phyloP scores from a whole-genome alignment of 371 early-diverging fungal species.

The Mortierella polycephala region DNA sequence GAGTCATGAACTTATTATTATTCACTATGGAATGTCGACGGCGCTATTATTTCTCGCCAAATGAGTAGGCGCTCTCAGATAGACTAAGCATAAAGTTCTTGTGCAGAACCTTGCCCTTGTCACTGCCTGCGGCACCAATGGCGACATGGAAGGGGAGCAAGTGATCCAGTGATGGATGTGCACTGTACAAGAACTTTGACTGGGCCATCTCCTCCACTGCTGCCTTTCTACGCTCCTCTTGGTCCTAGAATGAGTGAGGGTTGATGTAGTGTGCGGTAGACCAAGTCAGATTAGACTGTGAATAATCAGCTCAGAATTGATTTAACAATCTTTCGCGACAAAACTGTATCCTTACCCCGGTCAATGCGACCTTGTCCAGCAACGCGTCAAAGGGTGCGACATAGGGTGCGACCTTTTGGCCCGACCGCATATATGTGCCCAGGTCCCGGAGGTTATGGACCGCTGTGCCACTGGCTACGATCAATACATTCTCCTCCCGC shows the following conservation, averaged over 20 bases:
- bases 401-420: slow-evolving; percentile 52
- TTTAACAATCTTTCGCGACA: not conserved
- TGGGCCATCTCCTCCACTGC: slow-evolving; percentile 46
- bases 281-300: no score
- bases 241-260: not conserved
- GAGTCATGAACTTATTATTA: not conserved
- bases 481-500: slow-evolving; percentile 62
- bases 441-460: slow-evolving; percentile 67
- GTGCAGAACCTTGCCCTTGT: slow-evolving; percentile 39
- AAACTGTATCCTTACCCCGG: slow-evolving; percentile 18
- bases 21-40: not conserved
- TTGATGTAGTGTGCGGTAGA: no score
- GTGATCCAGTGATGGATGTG: slow-evolving; percentile 60
- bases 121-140: slow-evolving; percentile 55
- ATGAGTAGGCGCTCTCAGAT: slow-evolving; percentile 42
- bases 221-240: slow-evolving; percentile 22
- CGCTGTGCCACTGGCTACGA: slow-evolving; percentile 68
- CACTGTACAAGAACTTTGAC: slow-evolving; percentile 42
- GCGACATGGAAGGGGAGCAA: slow-evolving; percentile 60
- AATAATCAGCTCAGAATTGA: not conserved
- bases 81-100: slow-evolving; percentile 51
- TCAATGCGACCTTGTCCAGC: slow-evolving; percentile 46
- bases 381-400: slow-evolving; percentile 58
- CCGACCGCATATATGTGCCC: slow-evolving; percentile 36
- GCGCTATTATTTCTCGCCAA: slow-evolving; percentile 32